Percentiles rank a stretch among this genome's conserved stretches.
These are phyloP conservation scores for Aspergillus oerlinghausenensis DNA, from an alignment of 2,329 filamentous ascomycete genomes.

Conservation along the genomic window DNA sequence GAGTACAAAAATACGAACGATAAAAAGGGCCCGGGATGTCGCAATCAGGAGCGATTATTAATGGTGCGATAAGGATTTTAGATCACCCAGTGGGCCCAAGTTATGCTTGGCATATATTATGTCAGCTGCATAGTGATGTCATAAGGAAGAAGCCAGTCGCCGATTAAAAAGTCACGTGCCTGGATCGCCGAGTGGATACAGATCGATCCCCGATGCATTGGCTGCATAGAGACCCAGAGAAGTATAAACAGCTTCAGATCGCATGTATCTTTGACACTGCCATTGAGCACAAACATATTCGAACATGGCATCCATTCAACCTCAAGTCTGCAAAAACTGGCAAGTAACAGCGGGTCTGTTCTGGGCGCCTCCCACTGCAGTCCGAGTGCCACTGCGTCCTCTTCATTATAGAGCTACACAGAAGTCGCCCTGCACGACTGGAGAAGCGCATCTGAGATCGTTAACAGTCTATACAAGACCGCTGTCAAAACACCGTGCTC, in stretches of 20 bases:
- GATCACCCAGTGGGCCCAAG: not conserved
- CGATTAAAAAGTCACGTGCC: not conserved
- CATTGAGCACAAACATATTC: not conserved
- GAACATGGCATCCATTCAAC: not conserved
- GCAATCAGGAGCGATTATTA: not conserved
- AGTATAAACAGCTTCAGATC: not conserved
- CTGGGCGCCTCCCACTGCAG: not conserved
- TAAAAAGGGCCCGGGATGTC: not conserved
- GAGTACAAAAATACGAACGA: not conserved
- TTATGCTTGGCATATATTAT: not conserved
- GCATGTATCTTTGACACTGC: not conserved
- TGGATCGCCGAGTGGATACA: not conserved
- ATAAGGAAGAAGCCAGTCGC: not conserved
- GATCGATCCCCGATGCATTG: not conserved
- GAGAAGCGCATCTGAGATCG: not conserved
- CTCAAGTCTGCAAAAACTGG: not conserved
- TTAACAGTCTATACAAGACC: not conserved
- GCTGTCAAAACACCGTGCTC: no score
- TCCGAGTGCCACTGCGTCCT: not conserved
- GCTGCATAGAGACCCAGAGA: not conserved
- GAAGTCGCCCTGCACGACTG: not conserved
- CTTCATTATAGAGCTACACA: not conserved
- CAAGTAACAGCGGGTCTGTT: not conserved
- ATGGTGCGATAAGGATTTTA: not conserved
- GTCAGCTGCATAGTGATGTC: not conserved